Conservation (phyloP, 1,284 basidiomycete genomes). For the Polyporus tsugae region DNA sequence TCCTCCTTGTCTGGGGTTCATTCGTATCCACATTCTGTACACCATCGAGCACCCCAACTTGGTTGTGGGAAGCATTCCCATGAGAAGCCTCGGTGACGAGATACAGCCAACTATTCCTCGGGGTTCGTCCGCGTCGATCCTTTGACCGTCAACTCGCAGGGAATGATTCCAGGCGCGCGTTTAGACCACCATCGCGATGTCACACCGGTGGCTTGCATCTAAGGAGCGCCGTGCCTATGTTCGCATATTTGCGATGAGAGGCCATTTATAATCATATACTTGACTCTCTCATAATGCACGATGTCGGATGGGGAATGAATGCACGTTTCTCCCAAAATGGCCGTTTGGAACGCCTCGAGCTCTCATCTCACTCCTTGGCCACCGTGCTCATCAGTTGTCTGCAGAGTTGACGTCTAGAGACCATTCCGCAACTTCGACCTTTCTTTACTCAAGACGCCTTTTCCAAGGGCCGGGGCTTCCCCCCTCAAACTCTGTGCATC, state of each 20-base stretch:
- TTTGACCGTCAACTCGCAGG: neutral
- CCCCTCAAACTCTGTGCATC: conserved; percentile 79
- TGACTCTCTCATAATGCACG: neutral
- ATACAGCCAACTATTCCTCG: neutral
- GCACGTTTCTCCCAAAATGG: neutral
- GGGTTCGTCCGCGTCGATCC: neutral
- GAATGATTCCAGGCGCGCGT: neutral
- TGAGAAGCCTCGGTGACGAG: conserved; percentile 3
- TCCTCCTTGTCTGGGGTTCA: neutral
- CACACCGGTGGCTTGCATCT: no score
- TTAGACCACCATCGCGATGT: neutral
- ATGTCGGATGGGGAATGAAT: neutral
- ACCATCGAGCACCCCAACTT: neutral
- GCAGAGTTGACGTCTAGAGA: conserved; percentile 77
- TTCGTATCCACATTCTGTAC: neutral
- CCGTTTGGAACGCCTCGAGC: neutral
- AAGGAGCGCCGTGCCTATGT: no score
- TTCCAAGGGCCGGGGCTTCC: conserved; percentile 84
- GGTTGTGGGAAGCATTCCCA: neutral
- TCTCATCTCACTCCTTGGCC: neutral
- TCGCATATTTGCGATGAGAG: no score
- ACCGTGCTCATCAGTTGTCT: neutral
- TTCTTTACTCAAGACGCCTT: conserved; percentile 69
- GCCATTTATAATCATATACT: neutral
- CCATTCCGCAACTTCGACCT: conserved; percentile 79